Percentiles rank a stretch among this genome's conserved stretches.
Conservation (phyloP, 2,329 filamentous ascomycete genomes). For the Cercospora nicotianae region DNA sequence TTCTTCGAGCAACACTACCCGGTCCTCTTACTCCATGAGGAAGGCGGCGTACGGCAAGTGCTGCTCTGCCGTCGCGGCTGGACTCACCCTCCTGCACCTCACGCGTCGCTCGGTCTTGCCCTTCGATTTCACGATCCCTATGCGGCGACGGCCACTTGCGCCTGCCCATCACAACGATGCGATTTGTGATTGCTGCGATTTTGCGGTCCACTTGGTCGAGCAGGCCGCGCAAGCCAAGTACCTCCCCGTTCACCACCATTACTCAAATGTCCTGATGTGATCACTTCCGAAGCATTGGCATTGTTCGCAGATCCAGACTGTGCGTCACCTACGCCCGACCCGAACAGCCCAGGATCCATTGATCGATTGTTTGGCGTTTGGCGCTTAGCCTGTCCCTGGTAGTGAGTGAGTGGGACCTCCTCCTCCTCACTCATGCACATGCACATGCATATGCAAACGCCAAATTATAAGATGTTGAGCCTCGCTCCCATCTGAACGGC, state of each 20-base stretch:
- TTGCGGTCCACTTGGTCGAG: not conserved
- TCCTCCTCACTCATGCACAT: not conserved
- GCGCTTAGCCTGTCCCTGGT: not conserved
- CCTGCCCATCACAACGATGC: not conserved
- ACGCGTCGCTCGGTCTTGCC: not conserved
- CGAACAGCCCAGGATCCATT: not conserved
- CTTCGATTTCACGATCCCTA: not conserved
- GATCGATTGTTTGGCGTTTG: slow-evolving; percentile 3
- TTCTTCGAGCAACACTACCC: not conserved
- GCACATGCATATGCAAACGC: not conserved
- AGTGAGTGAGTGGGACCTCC: not conserved
- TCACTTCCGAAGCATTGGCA: not conserved
- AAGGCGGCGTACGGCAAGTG: not conserved
- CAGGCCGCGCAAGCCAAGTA: slow-evolving; percentile 2
- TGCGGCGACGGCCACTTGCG: not conserved
- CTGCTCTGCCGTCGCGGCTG: not conserved
- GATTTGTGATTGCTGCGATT: not conserved
- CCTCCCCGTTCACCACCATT: not conserved
- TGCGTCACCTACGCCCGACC: slow-evolving; percentile 1
- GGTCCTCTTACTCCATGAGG: slow-evolving; percentile 7
- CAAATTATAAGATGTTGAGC: not conserved
- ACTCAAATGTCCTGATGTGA: not conserved
- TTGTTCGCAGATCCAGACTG: not conserved
- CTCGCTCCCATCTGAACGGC: not conserved
- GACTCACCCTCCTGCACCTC: not conserved